A percentile compares a stretch with the other conserved stretches of the same genome.
Conservation (phyloP, 1,284 basidiomycete genomes). For the Boletus mariae region DNA sequence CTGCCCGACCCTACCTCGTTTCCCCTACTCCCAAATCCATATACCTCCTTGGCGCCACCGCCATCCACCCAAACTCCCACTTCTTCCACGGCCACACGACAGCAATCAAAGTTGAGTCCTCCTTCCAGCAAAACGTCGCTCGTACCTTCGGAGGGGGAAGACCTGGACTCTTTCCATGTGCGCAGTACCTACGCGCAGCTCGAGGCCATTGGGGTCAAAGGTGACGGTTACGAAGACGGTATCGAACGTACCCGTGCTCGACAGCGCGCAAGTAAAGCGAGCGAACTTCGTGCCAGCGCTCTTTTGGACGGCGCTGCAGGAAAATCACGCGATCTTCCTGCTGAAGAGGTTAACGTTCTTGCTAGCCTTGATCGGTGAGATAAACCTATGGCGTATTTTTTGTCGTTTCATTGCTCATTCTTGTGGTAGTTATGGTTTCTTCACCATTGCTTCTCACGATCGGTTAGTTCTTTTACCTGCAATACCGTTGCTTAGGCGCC, state of each 20-base stretch:
- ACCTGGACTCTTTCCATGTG: slow-evolving; percentile 82
- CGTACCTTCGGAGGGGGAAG: slow-evolving; percentile 72
- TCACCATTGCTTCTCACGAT: slow-evolving; percentile 71
- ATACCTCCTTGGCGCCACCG: slow-evolving; percentile 19
- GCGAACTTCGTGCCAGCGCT: slow-evolving; percentile 52
- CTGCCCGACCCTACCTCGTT: slow-evolving; percentile 15
- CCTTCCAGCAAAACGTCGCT: slow-evolving; percentile 56
- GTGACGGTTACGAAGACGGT: slow-evolving; percentile 89
- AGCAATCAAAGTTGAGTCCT: slow-evolving; percentile 34
- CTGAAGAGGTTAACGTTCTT: slow-evolving; percentile 67
- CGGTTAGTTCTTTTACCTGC: slow-evolving; percentile 68
- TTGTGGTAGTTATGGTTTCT: slow-evolving; percentile 77
- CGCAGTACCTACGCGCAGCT: slow-evolving; percentile 86
- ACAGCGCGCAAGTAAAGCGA: slow-evolving; percentile 55
- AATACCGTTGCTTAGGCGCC: slow-evolving; percentile 58
- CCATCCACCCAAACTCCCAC: slow-evolving; percentile 31
- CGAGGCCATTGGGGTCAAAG: slow-evolving; percentile 80
- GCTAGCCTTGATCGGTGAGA: slow-evolving; percentile 76
- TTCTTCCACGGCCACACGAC: slow-evolving; percentile 36
- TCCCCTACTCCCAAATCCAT: slow-evolving; percentile 9
- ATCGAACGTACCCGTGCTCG: slow-evolving; percentile 91
- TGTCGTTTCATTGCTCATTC: slow-evolving; percentile 17
- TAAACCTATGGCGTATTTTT: slow-evolving; percentile 4
- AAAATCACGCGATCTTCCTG: slow-evolving; percentile 56
- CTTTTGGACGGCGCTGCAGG: slow-evolving; percentile 55